These are phyloP conservation scores for Jatropha curcas DNA, from an alignment of 345 rosid genomes.

Conservation along the genomic window DNA sequence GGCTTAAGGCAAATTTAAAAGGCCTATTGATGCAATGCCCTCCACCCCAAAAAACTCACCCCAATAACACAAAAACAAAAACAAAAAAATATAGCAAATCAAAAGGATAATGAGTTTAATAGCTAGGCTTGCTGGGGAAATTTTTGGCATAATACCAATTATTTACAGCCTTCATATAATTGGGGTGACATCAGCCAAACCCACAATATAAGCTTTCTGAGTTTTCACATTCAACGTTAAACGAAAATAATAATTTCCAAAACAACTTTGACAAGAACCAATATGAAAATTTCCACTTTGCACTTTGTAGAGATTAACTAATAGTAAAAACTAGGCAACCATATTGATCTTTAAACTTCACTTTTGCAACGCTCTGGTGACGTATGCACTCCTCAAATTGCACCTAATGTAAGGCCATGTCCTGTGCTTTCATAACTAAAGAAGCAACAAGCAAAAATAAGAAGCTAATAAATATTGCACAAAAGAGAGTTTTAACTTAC, in stretches of 20 bases:
- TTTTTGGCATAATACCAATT: background rate
- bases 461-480: background rate
- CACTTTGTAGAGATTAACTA: background rate
- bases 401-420: slow-evolving; percentile 99
- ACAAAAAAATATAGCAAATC: too few relatives aligned
- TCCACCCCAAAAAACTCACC: background rate
- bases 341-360: slow-evolving; percentile 34
- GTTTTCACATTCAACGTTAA: too few relatives aligned
- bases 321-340: background rate
- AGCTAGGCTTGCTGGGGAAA: background rate
- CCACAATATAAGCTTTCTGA: too few relatives aligned
- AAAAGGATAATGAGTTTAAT: background rate
- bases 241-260: too few relatives aligned
- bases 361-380: slow-evolving; percentile 94
- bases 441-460: slow-evolving; percentile 8
- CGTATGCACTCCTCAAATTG: slow-evolving; percentile 97
- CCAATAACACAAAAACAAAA: too few relatives aligned
- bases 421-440: slow-evolving; percentile 76
- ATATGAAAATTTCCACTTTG: too few relatives aligned
- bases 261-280: too few relatives aligned
- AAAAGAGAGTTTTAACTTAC: background rate
- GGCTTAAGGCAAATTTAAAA: too few relatives aligned
- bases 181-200: too few relatives aligned
- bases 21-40: background rate
- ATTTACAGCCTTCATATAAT: background rate